Base-by-base conservation (phyloP, 495 filamentous ascomycete genomes). In the Penicillium cosmopolitanum region DNA sequence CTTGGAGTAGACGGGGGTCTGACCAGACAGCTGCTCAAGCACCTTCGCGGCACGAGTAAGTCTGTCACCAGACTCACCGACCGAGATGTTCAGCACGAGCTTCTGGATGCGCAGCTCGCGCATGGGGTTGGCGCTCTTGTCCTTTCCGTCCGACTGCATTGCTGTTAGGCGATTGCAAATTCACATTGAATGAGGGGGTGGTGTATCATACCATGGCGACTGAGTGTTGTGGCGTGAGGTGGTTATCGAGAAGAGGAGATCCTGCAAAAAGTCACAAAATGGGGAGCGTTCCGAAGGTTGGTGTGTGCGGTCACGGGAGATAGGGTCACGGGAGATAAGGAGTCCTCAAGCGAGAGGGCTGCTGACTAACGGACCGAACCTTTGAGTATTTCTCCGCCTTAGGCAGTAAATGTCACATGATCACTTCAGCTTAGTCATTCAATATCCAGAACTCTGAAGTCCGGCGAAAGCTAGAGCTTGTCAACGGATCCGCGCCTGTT, bases 1-100 rank as follows among this genome's bases (percentile, higher is more conserved):
- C 88, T 99, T 99, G 90, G 89, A 93, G 91, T 99, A 99, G 80
- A 99, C 96, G 57, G 96, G 96, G 71, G 96, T 99, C 85, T 99
- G 96, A 91, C 96, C 96, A 77, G 85, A 90, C 75, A 99, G 86
- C 87, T 99, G 96, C 83, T 99, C 96, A 66, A 99, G 86, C 88
- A 99, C 96, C 86, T 99, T 99, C 73, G 96, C 96, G 71, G 96
- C 96, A 86, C 96, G 90, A 70, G 96, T 99, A 74, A 99, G 89
- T 89, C 96, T 96, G 81, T 99, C 96, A 88, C 96, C 96, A 86
- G 96, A 98, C 85, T 99, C 96, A 82, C 96, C 96, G 77, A 99
- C 96, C 60, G 89, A 96, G 86, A 99, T 99, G 88, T 99, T 99
- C 75, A 99, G 93, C 77, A 98, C 95, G 81, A 99, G 92, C 86